Percentiles rank a stretch among this genome's conserved stretches.
phyloP scores from a whole-genome alignment of 2,329 filamentous ascomycete genomes.

The Xylaria sp. region DNA sequence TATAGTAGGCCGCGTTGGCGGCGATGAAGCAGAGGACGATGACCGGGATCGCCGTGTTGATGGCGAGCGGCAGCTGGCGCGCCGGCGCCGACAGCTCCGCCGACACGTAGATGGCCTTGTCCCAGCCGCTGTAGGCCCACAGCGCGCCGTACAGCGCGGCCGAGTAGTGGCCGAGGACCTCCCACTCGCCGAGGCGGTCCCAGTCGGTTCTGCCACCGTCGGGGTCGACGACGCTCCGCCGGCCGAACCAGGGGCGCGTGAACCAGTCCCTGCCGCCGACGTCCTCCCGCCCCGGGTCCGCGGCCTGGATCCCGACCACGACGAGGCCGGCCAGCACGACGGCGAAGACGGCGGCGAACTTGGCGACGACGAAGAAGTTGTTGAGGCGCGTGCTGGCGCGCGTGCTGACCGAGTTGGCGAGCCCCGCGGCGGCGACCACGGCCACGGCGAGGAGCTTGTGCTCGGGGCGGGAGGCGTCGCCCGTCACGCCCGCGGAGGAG shows the following conservation, averaged over 20 bases:
- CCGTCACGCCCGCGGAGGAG: slow-evolving; percentile 52
- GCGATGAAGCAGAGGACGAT: slow-evolving; percentile 62
- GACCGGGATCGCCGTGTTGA: slow-evolving; percentile 62
- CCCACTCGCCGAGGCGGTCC: slow-evolving; percentile 55
- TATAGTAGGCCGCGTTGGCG: slow-evolving; percentile 64
- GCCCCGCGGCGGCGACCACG: slow-evolving; percentile 49
- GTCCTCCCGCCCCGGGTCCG: slow-evolving; percentile 40
- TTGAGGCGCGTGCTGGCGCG: slow-evolving; percentile 58
- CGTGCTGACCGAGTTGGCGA: slow-evolving; percentile 60
- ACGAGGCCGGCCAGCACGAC: slow-evolving; percentile 53
- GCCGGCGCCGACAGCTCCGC: slow-evolving; percentile 55
- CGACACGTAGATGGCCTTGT: slow-evolving; percentile 62
- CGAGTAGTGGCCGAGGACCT: slow-evolving; percentile 61
- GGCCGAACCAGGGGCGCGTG: slow-evolving; percentile 57
- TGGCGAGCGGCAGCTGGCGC: slow-evolving; percentile 60
- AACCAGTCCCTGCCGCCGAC: slow-evolving; percentile 56
- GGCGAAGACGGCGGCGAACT: slow-evolving; percentile 53
- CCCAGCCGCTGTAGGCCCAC: slow-evolving; percentile 70
- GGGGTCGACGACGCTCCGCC: slow-evolving; percentile 51
- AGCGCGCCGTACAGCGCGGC: slow-evolving; percentile 64
- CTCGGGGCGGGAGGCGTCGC: slow-evolving; percentile 44
- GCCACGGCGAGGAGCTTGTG: slow-evolving; percentile 57
- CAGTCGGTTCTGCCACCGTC: slow-evolving; percentile 55
- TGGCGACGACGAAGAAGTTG: slow-evolving; percentile 57
- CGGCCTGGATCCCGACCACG: slow-evolving; percentile 47